A percentile compares a stretch with the other conserved stretches of the same genome.
Evolutionary conservation across 1,284 basidiomycete species (phyloP).

Genomic region (Coniferiporia weirii): DNA sequence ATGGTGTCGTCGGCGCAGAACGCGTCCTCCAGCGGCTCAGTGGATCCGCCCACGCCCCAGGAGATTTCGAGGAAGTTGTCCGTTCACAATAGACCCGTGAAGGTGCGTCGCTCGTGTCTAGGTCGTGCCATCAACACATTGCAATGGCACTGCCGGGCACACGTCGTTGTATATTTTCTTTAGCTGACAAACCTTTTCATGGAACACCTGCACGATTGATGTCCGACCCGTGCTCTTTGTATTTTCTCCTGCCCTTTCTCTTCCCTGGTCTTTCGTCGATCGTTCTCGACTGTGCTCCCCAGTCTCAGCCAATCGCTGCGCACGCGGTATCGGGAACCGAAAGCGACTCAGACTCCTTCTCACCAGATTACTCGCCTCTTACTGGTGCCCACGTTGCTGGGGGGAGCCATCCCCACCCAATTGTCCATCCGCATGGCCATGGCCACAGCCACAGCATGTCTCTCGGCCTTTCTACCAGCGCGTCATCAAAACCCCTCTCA

Average conservation of each 20-base stretch:
- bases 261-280: not conserved
- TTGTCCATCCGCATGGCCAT: slow-evolving; percentile 11
- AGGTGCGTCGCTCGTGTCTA: slow-evolving; percentile 14
- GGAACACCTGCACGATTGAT: not conserved
- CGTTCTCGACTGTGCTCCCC: slow-evolving; percentile 21
- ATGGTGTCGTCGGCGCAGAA: slow-evolving; percentile 9
- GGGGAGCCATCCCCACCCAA: slow-evolving; percentile 17
- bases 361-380: slow-evolving; percentile 42
- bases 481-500: slow-evolving; percentile 46
- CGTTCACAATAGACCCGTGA: slow-evolving; percentile 41
- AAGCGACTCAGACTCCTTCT: slow-evolving; percentile 76
- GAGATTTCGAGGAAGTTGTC: slow-evolving; percentile 87
- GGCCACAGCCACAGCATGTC: slow-evolving; percentile 29
- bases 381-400: slow-evolving; percentile 13
- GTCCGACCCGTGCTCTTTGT: not conserved
- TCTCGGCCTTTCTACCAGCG: slow-evolving; percentile 12
- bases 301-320: not conserved
- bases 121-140: slow-evolving; percentile 13
- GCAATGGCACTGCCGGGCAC: not conserved
- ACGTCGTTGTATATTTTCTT: not conserved
- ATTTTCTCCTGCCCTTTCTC: not conserved
- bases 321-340: slow-evolving; percentile 67
- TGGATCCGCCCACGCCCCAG: slow-evolving; percentile 74
- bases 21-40: slow-evolving; percentile 24
- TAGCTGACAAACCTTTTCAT: slow-evolving; percentile 5